Percentiles rank a stretch among this genome's conserved stretches.
Conservation (phyloP, 1,139 yeast genomes). For the Pichia sp. region DNA sequence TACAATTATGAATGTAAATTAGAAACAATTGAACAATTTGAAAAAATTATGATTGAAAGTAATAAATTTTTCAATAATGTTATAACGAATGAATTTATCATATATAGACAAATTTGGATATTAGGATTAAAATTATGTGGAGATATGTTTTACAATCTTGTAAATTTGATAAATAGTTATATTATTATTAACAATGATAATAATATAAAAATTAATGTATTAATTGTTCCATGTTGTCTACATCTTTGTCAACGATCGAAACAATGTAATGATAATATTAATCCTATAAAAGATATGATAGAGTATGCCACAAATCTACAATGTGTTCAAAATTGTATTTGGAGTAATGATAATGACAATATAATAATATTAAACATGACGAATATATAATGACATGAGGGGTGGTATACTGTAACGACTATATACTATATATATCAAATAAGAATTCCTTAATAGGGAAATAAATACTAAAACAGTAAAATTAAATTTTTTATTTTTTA, state of each 20-base stretch:
- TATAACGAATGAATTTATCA: no score
- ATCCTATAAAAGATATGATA: background rate
- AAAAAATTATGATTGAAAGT: constrained; percentile 5
- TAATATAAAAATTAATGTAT: no score
- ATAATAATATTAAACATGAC: no score
- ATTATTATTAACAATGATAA: no score
- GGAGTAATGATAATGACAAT: no score
- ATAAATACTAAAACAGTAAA: no score
- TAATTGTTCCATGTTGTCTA: background rate
- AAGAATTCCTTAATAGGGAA: no score
- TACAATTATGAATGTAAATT: constrained; percentile 1
- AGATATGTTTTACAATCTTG: constrained; percentile 18
- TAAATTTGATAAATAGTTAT: constrained; percentile 8
- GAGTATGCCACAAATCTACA: background rate
- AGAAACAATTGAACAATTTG: constrained; percentile 4
- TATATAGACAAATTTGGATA: constrained; percentile 5
- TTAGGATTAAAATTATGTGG: constrained; percentile 25
- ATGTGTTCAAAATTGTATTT: no score
- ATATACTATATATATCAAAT: no score
- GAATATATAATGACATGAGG: no score
- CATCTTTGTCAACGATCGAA: background rate
- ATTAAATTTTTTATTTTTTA: no score
- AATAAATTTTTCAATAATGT: constrained; percentile 7
- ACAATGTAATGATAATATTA: background rate
- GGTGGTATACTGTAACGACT: no score